Evolutionary conservation across 495 filamentous ascomycete species (phyloP).

Genomic region (Hypoxylon fragiforme): DNA sequence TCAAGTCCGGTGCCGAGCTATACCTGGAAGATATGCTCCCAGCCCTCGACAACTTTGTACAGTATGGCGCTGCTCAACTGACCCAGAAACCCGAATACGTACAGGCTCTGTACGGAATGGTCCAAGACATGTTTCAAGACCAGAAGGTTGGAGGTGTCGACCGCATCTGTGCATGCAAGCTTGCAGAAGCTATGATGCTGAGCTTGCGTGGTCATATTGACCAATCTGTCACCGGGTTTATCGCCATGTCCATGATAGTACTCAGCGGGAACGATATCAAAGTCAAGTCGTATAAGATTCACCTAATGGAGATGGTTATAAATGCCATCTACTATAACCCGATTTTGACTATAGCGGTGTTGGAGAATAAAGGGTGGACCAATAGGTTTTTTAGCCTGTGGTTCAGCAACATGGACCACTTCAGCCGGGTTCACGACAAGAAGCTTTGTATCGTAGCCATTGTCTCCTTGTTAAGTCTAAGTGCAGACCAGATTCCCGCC

Average conservation of each 20-base stretch:
- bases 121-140: constrained; percentile 67
- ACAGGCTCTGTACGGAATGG: constrained; percentile 83
- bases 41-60: constrained; percentile 93
- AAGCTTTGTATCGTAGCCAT: constrained; percentile 96
- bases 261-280: constrained; percentile 70
- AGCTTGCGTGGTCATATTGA: constrained; percentile 91
- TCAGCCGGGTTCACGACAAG: constrained; percentile 95
- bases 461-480: constrained; percentile 75
- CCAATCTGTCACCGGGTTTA: constrained; percentile 80
- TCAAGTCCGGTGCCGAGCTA: constrained; percentile 94
- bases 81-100: constrained; percentile 83
- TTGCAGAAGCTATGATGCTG: constrained; percentile 95
- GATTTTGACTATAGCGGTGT: constrained; percentile 72
- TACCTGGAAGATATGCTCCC: constrained; percentile 99
- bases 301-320: constrained; percentile 99
- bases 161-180: constrained; percentile 97
- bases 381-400: constrained; percentile 98
- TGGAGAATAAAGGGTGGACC: constrained; percentile 94
- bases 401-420: constrained; percentile 95
- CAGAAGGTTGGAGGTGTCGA: constrained; percentile 93
- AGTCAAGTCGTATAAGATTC: constrained; percentile 88
- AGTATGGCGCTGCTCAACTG: constrained; percentile 80
- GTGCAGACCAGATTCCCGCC: constrained; percentile 73
- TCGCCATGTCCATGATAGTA: constrained; percentile 83
- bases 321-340: constrained; percentile 98